Evolutionary conservation across 2,329 filamentous ascomycete species (phyloP).

Genomic region (Xylariales sp.): DNA sequence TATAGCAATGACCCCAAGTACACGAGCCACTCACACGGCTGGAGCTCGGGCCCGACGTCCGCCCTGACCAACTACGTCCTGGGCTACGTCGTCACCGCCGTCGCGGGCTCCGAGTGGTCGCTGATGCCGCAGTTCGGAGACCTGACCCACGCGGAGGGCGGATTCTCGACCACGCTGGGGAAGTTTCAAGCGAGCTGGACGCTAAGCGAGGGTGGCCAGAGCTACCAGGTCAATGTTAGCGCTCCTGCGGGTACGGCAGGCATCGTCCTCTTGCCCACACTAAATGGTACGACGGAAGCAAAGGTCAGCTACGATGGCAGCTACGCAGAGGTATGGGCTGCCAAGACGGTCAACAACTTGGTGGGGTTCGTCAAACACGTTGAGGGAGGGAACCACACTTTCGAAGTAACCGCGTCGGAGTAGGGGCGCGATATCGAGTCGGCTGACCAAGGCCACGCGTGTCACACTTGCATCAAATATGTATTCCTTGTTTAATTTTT

Average conservation of each 20-base stretch:
- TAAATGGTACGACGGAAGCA: background rate
- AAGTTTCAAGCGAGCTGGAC: slow-evolving; percentile 29
- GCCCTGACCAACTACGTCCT: slow-evolving; percentile 39
- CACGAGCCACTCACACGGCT: slow-evolving; percentile 46
- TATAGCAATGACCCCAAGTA: slow-evolving; percentile 44
- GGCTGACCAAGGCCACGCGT: background rate
- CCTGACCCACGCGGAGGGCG: slow-evolving; percentile 31
- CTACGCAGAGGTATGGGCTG: slow-evolving; percentile 1
- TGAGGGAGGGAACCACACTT: slow-evolving; percentile 4
- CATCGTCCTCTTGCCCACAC: slow-evolving; percentile 1
- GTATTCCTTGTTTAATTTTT: no score
- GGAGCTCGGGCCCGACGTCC: slow-evolving; percentile 42
- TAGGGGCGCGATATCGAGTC: background rate
- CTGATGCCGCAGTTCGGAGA: slow-evolving; percentile 36
- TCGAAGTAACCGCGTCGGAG: background rate
- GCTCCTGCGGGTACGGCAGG: slow-evolving; percentile 2
- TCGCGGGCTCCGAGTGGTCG: slow-evolving; percentile 29
- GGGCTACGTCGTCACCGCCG: slow-evolving; percentile 32
- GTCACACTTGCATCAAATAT: no score
- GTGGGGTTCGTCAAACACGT: background rate
- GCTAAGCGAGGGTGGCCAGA: background rate
- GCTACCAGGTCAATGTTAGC: slow-evolving; percentile 4
- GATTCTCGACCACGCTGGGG: slow-evolving; percentile 33
- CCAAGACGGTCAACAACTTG: background rate
- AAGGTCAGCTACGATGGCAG: slow-evolving; percentile 1